These are phyloP conservation scores for Nakazawaea siamensis DNA, from an alignment of 805 yeast species.

Conservation along the genomic window DNA sequence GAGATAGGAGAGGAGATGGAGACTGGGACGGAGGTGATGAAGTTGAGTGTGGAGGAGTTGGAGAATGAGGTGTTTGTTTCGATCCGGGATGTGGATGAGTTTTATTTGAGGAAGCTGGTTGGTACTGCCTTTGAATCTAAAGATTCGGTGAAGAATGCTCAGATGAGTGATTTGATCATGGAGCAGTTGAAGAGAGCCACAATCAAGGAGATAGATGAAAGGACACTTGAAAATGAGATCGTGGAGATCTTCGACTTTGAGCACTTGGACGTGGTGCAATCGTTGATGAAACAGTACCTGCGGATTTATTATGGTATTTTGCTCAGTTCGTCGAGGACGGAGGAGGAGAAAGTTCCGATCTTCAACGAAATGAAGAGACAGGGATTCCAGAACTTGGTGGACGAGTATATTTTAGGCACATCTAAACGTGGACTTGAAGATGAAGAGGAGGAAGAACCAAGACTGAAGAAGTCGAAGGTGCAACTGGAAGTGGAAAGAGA, in stretches of 20 bases:
- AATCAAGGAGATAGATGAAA: slow-evolving; percentile 21
- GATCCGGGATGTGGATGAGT: slow-evolving; percentile 22
- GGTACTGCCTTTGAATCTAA: slow-evolving; percentile 21
- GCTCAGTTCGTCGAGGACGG: slow-evolving; percentile 16
- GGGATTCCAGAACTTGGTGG: slow-evolving; percentile 31
- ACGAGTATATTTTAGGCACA: slow-evolving; percentile 25
- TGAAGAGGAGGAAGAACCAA: slow-evolving; percentile 9
- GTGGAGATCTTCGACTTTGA: slow-evolving; percentile 44
- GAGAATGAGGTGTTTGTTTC: slow-evolving; percentile 16
- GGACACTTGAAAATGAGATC: slow-evolving; percentile 47
- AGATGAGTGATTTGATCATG: slow-evolving; percentile 30
- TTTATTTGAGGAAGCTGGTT: slow-evolving; percentile 48
- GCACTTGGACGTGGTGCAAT: slow-evolving; percentile 38
- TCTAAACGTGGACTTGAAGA: slow-evolving; percentile 11
- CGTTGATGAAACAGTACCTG: slow-evolving; percentile 35
- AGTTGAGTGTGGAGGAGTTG: neutral
- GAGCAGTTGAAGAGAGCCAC: slow-evolving; percentile 27
- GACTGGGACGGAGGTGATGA: slow-evolving; percentile 8
- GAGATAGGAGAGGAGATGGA: slow-evolving; percentile 18
- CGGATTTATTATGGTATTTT: slow-evolving; percentile 21
- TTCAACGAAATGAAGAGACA: slow-evolving; percentile 34
- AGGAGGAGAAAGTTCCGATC: slow-evolving; percentile 26
- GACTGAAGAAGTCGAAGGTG: slow-evolving; percentile 5
- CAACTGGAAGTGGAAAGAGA: slow-evolving; percentile 15
- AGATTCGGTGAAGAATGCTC: slow-evolving; percentile 29